Percentiles rank a stretch among this genome's conserved stretches.
Conservation (phyloP, 2,329 filamentous ascomycete genomes). For the Monilinia laxa region DNA sequence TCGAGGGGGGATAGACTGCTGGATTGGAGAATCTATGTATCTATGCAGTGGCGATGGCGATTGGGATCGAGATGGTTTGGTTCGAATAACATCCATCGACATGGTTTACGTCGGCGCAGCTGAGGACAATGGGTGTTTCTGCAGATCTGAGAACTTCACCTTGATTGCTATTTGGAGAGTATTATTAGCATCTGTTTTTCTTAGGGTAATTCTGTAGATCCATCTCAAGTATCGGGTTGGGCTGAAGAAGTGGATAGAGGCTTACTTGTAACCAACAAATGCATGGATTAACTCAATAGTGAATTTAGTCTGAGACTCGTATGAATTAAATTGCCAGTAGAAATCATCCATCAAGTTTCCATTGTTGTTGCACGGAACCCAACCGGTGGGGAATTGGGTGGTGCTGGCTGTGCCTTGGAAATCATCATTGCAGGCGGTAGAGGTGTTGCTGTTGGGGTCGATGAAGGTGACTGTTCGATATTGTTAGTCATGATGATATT, state of each 20-base stretch:
- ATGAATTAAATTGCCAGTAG: constrained; percentile 32
- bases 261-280: constrained; percentile 33
- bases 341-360: constrained; percentile 27
- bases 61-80: constrained; percentile 12
- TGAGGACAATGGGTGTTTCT: background rate
- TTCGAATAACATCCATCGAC: constrained; percentile 22
- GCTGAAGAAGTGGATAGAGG: background rate
- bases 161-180: background rate
- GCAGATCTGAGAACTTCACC: constrained; percentile 10
- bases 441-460: constrained; percentile 38
- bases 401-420: constrained; percentile 30
- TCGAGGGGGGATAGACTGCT: background rate
- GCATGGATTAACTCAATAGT: constrained; percentile 31
- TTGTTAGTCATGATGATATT: background rate
- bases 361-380: constrained; percentile 25
- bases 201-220: background rate
- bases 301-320: constrained; percentile 28
- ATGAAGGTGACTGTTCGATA: constrained; percentile 32
- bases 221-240: background rate
- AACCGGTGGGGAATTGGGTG: constrained; percentile 26
- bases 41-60: background rate
- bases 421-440: constrained; percentile 31
- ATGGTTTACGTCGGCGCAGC: constrained; percentile 21
- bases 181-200: background rate
- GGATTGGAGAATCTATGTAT: background rate